phyloP scores from a whole-genome alignment of 805 yeast genomes.

The Metschnikowia orientalis region DNA sequence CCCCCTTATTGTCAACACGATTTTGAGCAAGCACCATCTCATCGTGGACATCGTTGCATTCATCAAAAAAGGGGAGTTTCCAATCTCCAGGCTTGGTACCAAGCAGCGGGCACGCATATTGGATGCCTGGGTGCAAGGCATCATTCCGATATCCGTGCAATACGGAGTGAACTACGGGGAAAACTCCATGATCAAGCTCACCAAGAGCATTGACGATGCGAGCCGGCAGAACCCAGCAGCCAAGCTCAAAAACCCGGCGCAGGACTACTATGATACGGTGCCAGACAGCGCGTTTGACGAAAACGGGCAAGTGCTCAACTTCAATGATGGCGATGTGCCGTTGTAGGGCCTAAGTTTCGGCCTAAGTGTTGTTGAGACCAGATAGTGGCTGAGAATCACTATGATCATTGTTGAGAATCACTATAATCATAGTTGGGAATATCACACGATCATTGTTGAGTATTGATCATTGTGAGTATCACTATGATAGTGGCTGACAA shows the following conservation, averaged over 20 bases:
- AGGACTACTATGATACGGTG: constrained; percentile 33
- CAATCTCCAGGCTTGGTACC: constrained; percentile 66
- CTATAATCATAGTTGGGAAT: too few relatives aligned
- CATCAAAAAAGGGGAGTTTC: constrained; percentile 58
- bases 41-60: constrained; percentile 82
- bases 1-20: constrained; percentile 75
- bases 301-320: constrained; percentile 26
- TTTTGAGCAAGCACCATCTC: constrained; percentile 76
- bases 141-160: constrained; percentile 37
- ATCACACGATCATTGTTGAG: too few relatives aligned
- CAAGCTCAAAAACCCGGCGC: constrained; percentile 40
- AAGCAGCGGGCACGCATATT: constrained; percentile 73
- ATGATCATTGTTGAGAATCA: neutral
- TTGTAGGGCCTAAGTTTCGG: neutral
- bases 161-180: constrained; percentile 66
- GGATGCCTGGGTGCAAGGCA: constrained; percentile 47
- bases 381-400: neutral
- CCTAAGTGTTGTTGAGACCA: neutral
- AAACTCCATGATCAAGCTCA: constrained; percentile 50
- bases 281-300: constrained; percentile 30
- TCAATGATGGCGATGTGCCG: constrained; percentile 21
- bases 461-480: too few relatives aligned
- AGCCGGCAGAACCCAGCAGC: constrained; percentile 37
- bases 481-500: too few relatives aligned
- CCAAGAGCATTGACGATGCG: constrained; percentile 49